These are phyloP conservation scores for Isatis lusitanica DNA, from an alignment of 441 rosid genomes.

Conservation along the genomic window DNA sequence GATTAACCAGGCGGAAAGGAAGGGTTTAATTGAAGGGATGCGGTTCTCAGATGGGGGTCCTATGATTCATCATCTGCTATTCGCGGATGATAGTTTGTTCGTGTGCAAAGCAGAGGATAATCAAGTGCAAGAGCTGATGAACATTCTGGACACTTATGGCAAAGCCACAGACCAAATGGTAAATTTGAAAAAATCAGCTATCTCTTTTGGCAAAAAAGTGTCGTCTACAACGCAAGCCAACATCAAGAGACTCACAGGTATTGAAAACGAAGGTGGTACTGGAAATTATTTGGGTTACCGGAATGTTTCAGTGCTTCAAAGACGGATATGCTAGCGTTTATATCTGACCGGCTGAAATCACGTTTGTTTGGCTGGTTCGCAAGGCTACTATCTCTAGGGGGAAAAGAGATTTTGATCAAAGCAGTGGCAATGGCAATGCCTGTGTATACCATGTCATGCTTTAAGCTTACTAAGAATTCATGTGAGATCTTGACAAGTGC, in stretches of 20 bases:
- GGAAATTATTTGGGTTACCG: background rate
- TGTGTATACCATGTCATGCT: background rate
- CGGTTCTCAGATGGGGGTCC: background rate
- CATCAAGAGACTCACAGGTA: background rate
- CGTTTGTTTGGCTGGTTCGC: background rate
- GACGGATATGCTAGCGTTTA: background rate
- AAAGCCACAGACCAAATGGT: no score
- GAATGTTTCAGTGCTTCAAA: background rate
- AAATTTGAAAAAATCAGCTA: no score
- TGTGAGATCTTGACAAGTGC: background rate
- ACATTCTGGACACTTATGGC: no score
- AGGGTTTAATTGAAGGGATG: background rate
- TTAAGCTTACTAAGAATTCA: background rate
- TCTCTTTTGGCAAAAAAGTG: no score
- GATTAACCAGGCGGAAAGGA: background rate
- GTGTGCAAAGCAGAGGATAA: background rate
- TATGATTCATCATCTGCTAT: background rate
- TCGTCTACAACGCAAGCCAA: no score
- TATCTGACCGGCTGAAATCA: background rate
- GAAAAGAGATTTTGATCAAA: background rate
- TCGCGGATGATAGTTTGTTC: background rate
- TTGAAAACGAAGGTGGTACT: background rate
- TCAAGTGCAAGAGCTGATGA: no score
- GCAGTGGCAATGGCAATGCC: background rate
- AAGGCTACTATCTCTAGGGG: background rate